These are phyloP conservation scores for Omphalotus olearius DNA, from an alignment of 1,284 basidiomycete genomes.

Conservation along the genomic window DNA sequence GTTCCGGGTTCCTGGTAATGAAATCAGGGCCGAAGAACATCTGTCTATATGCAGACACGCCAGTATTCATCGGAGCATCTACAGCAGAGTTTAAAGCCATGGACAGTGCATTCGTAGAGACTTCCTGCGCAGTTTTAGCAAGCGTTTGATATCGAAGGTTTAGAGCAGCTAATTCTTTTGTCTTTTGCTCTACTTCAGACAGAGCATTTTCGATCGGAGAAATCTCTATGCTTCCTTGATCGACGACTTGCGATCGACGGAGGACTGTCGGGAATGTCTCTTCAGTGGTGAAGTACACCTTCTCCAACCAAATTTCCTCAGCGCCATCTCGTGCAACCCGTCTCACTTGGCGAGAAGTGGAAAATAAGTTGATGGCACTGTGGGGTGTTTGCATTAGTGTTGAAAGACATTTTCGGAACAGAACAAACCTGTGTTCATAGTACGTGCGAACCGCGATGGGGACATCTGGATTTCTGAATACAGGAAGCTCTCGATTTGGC, in stretches of 20 bases:
- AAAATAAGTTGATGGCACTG: conserved; percentile 81
- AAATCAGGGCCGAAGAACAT: conserved; percentile 78
- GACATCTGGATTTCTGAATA: conserved; percentile 87
- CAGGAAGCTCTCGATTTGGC: conserved; percentile 71
- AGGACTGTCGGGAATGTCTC: conserved; percentile 92
- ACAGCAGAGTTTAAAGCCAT: conserved; percentile 88
- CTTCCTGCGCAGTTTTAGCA: conserved; percentile 69
- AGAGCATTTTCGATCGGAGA: conserved; percentile 87
- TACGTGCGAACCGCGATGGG: conserved; percentile 79
- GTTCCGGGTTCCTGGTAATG: conserved; percentile 62
- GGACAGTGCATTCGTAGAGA: conserved; percentile 81
- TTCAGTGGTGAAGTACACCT: conserved; percentile 83
- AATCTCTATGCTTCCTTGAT: conserved; percentile 71
- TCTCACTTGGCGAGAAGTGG: conserved; percentile 67
- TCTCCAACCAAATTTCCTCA: conserved; percentile 87
- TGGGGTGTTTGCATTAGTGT: conserved; percentile 1
- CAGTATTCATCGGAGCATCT: conserved; percentile 77
- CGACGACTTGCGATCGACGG: conserved; percentile 86
- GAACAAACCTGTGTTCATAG: conserved; percentile 75
- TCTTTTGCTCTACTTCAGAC: conserved; percentile 74
- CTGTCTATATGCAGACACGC: conserved; percentile 74
- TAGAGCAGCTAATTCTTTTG: conserved; percentile 69
- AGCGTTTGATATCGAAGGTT: conserved; percentile 71
- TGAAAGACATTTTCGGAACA: background rate
- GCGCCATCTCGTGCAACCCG: conserved; percentile 56